A percentile compares a stretch with the other conserved stretches of the same genome.
Evolutionary conservation across 2,329 filamentous ascomycete species (phyloP).

Genomic region (Canariomyces notabilis): DNA sequence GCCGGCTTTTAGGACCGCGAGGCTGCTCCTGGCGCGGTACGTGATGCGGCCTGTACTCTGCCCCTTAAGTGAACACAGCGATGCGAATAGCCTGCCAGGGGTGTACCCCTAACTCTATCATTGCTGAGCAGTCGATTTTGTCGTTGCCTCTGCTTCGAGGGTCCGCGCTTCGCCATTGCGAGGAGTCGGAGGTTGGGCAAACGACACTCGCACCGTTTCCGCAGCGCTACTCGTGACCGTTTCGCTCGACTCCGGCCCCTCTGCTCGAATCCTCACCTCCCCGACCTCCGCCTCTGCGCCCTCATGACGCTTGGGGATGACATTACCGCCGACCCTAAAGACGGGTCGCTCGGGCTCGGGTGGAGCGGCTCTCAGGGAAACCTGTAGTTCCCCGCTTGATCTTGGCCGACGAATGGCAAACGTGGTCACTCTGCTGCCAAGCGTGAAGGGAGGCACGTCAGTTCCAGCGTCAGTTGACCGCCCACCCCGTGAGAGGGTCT

Average conservation of each 20-base stretch:
- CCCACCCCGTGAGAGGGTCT: slow-evolving; percentile 52
- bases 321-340: slow-evolving; percentile 38
- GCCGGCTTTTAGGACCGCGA: no score
- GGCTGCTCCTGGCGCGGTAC: no score
- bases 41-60: no score
- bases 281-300: not conserved
- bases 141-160: slow-evolving; percentile 38
- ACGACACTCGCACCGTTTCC: not conserved
- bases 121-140: no score
- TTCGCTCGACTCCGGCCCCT: not conserved
- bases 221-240: not conserved
- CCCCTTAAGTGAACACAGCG: no score
- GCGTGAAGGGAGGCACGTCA: slow-evolving; percentile 24
- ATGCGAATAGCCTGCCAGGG: no score
- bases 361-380: slow-evolving; percentile 8
- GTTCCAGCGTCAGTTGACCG: slow-evolving; percentile 18
- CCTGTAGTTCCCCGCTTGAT: slow-evolving; percentile 13
- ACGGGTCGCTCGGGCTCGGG: slow-evolving; percentile 27
- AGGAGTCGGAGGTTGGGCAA: slow-evolving; percentile 14
- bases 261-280: slow-evolving; percentile 26
- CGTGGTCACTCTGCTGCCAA: slow-evolving; percentile 30
- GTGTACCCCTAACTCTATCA: no score
- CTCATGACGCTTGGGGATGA: slow-evolving; percentile 27
- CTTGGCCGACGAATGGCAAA: slow-evolving; percentile 22
- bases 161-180: slow-evolving; percentile 36